Base-by-base conservation (phyloP, 495 filamentous ascomycete species). In the Hypomontagnella submonticulosa region DNA sequence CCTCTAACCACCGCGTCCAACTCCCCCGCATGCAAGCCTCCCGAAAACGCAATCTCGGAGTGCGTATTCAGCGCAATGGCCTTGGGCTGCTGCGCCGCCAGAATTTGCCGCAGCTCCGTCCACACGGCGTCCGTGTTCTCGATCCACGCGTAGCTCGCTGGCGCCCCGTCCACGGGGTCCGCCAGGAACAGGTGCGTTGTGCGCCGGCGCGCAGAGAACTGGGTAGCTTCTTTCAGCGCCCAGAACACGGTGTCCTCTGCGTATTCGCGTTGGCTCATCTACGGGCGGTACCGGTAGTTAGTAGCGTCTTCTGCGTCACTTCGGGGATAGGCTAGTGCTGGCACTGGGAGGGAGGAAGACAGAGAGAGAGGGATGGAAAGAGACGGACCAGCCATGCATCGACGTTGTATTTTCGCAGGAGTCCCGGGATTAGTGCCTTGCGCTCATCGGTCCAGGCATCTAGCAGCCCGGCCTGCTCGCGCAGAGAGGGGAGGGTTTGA, bases 201-300 rank as follows among this genome's bases (percentile, higher is more conserved):
- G 9, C 80, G 75, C 19, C 80, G 75, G 7, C 79, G 72, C 7
- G 80, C 78, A 3, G 78, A 77, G 64, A 83, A 83, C 57, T 79
- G 73, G 11, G 48, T 71, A 1, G 76, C 75, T 20, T 69, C 54
- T 53, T 81, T 80, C 38, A 82, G 73, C 4, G 79, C 79, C 78
- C 78, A 81, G 70, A 83, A 83, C 19, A 77, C 76, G 0, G 79
- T 81, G 42, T 83, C 80, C 57, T 83, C 80, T 30, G 77, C 77
- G 41, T 81, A 79, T 58, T 83, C 79, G n/a, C 71, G 72, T 55
- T 83, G 80, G 71, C 78, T 80, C 58, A 80, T 79, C 77, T 81
- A 54, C n/a, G n/a, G n/a, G 8, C 4, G 8, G 16, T 27, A 18
- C 19, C 15, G 23, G 23, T 27, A n/a, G n/a, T n/a, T n/a, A n/a